Base-by-base conservation (phyloP, 768 basidiomycete species). In the Boletus sensibilis region DNA sequence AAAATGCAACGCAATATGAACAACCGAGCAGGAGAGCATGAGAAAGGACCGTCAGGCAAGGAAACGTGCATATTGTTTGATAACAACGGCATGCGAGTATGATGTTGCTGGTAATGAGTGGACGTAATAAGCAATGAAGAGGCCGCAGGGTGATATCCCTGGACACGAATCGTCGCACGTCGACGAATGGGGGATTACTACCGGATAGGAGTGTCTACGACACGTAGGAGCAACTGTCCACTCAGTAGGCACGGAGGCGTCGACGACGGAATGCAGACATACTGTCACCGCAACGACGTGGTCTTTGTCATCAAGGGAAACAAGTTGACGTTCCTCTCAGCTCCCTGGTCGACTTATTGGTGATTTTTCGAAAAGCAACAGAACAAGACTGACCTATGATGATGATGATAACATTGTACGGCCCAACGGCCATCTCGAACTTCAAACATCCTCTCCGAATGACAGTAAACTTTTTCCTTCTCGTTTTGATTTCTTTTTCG, bases 401-500 rank as follows among this genome's bases (percentile, higher is more conserved):
- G 33, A 12, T 5, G 41, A 47, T 18, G 27, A 29, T 21, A 13
- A 29, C 18, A 37, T 27, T 21, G 45, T 1, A 25, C 1, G 23
- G 42, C 3, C 2, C 35, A 29, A 42, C 35, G 39, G 13, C 33
- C 31, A 37, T 13, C 16, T 20, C 1, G 48, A 52, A 27, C n/a
- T 25, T 72, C 63, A 71, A 48, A 62, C 64, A 39, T 74, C 72
- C 52, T 74, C 71, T 46, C 58, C 70, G 35, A 74, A 74, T 2
- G 74, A 75, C 47, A 74, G 56, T 5, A 77, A 63, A 42, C 73
- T 71, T 65, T 77, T 80, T 52, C 71, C 70, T 41, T 57, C 64
- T 55, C 74, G 77, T 72, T 85, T 88, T 4, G 74, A 49, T 62
- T 86, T 88, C 78, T 83, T 83, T 67, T 80, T 83, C 12, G 74